Evolutionary conservation across 805 yeast species (phyloP).

Genomic region (Torulaspora quercuum): DNA sequence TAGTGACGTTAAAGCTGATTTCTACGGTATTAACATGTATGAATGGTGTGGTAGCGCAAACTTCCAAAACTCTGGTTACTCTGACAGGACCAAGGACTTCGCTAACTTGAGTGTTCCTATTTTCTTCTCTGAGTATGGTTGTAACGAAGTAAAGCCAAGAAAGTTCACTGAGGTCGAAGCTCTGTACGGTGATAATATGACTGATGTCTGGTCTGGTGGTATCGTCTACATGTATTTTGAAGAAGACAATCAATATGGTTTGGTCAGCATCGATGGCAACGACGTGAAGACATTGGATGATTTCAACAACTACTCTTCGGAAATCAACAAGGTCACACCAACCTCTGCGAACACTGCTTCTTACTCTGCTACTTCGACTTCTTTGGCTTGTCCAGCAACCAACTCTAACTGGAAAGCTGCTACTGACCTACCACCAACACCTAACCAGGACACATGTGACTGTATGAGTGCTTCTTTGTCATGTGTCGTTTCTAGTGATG

Average conservation of each 20-base stretch:
- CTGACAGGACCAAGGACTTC: conserved; percentile 61
- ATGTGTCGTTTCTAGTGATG: conserved; percentile 60
- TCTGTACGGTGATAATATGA: conserved; percentile 63
- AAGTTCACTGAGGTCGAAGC: conserved; percentile 67
- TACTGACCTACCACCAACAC: conserved; percentile 74
- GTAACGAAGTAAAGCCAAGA: conserved; percentile 69
- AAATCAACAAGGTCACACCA: conserved; percentile 56
- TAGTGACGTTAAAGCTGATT: conserved; percentile 61
- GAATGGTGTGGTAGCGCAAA: conserved; percentile 78
- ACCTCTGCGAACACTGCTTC: conserved; percentile 42
- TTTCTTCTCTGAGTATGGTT: conserved; percentile 82
- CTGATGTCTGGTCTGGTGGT: conserved; percentile 87
- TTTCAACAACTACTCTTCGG: conserved; percentile 58
- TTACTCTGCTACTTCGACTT: conserved; percentile 41
- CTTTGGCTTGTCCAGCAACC: conserved; percentile 60
- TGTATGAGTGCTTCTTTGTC: conserved; percentile 54
- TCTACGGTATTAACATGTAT: conserved; percentile 86
- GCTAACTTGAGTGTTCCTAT: conserved; percentile 63
- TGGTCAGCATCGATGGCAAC: conserved; percentile 51
- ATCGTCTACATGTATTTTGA: conserved; percentile 82
- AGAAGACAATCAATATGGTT: conserved; percentile 72
- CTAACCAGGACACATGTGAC: conserved; percentile 58
- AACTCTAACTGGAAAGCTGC: conserved; percentile 60
- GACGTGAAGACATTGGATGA: conserved; percentile 60
- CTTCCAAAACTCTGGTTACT: conserved; percentile 60